These are phyloP conservation scores for Globisporangium uncinulatum DNA, from an alignment of 352 stramenopile genomes.

Conservation along the genomic window DNA sequence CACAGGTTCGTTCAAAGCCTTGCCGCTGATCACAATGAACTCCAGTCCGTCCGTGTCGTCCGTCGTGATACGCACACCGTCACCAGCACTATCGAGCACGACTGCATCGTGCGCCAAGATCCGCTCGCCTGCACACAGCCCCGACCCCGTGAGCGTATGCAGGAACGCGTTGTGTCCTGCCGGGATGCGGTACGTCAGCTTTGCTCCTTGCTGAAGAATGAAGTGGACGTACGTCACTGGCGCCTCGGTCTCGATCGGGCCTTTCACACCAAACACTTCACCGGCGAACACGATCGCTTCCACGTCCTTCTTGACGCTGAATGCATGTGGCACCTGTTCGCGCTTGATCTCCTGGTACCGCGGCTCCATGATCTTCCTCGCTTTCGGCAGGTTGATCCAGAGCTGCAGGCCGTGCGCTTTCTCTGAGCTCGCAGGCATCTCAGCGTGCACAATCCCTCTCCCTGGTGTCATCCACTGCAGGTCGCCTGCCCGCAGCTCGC, in stretches of 20 bases:
- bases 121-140: constrained; percentile 5
- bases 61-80: constrained; percentile 13
- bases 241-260: constrained; percentile 18
- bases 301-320: constrained; percentile 6
- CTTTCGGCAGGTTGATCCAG: constrained; percentile 23
- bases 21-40: constrained; percentile 42
- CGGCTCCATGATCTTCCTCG: constrained; percentile 22
- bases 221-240: constrained; percentile 28
- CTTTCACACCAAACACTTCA: constrained; percentile 19
- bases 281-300: constrained; percentile 26
- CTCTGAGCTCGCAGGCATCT: constrained; percentile 19
- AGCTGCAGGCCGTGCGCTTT: constrained; percentile 20
- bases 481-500: constrained; percentile 37
- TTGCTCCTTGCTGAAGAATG: constrained; percentile 10
- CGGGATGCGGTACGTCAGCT: constrained; percentile 15
- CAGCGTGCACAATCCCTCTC: constrained; percentile 29
- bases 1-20: constrained; percentile 53
- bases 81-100: constrained; percentile 16
- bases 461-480: constrained; percentile 60
- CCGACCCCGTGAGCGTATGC: constrained; percentile 14
- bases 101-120: constrained; percentile 10
- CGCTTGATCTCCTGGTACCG: constrained; percentile 25
- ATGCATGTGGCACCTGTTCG: constrained; percentile 13
- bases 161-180: constrained; percentile 18
- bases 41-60: constrained; percentile 26